Conservation (phyloP, 2,329 filamentous ascomycete species). For the Macroventuria anomochaeta region DNA sequence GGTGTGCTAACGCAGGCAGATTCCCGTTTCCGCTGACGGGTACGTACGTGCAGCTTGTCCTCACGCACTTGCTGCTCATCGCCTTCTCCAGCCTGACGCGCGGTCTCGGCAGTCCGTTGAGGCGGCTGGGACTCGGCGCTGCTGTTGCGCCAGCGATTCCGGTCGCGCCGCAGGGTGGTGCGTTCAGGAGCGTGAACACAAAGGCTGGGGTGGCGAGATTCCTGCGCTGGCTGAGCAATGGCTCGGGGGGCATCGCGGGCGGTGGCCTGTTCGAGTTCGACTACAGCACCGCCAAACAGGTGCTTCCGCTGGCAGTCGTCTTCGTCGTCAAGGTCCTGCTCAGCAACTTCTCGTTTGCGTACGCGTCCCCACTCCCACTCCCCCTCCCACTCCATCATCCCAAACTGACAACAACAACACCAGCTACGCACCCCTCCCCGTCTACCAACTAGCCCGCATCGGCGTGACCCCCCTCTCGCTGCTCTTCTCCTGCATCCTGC, state of each 20-base stretch:
- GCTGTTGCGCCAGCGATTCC: constrained; percentile 54
- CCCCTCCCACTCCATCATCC: too few species aligned
- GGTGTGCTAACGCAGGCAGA: constrained; percentile 43
- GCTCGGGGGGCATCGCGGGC: constrained; percentile 59
- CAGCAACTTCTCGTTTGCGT: constrained; percentile 63
- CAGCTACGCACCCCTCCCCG: constrained; percentile 59
- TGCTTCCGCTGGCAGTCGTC: constrained; percentile 57
- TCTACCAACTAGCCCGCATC: constrained; percentile 61
- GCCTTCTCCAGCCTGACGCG: constrained; percentile 57
- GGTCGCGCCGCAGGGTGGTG: constrained; percentile 40
- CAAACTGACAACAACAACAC: too few species aligned
- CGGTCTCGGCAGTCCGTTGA: constrained; percentile 51
- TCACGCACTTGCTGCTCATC: constrained; percentile 58
- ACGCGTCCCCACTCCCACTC: constrained; percentile 23
- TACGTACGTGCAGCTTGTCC: constrained; percentile 58
- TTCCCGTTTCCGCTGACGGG: constrained; percentile 61
- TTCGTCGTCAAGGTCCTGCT: constrained; percentile 59
- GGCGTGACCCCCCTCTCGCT: constrained; percentile 59
- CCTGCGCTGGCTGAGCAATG: constrained; percentile 48
- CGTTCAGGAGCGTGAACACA: constrained; percentile 35
- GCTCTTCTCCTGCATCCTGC: constrained; percentile 56
- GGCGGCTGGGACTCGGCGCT: constrained; percentile 52
- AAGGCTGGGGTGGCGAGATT: constrained; percentile 35
- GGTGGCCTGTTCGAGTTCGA: constrained; percentile 63
- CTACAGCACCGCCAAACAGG: constrained; percentile 54